A percentile compares a stretch with the other conserved stretches of the same genome.
Evolutionary conservation across 2,329 filamentous ascomycete genomes (phyloP).

Genomic region (Pyricularia grisea): DNA sequence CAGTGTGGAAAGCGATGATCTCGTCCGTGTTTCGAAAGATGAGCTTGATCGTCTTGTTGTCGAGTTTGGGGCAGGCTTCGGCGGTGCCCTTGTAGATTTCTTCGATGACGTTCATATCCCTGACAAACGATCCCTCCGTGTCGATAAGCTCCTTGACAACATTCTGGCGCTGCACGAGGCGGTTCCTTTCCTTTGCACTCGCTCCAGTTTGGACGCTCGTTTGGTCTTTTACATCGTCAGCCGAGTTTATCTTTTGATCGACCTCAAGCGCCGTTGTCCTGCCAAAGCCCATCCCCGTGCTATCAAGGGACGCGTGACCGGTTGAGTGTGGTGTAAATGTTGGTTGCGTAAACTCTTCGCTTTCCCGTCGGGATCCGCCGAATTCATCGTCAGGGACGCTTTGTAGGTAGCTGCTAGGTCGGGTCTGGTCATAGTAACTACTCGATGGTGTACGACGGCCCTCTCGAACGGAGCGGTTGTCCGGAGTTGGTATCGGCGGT

Average conservation of each 20-base stretch:
- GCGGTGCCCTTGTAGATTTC: constrained; percentile 97
- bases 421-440: constrained; percentile 31
- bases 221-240: constrained; percentile 1
- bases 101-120: constrained; percentile 94
- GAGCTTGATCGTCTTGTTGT: constrained; percentile 73
- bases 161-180: constrained; percentile 71
- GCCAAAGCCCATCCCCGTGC: constrained; percentile 19
- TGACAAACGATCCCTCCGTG: constrained; percentile 82
- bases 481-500: constrained; percentile 35
- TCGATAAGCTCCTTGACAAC: constrained; percentile 88
- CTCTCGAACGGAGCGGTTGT: constrained; percentile 19
- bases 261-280: not conserved
- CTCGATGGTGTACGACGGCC: constrained; percentile 23
- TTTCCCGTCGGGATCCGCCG: constrained; percentile 32
- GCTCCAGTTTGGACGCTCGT: constrained; percentile 20
- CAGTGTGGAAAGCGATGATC: constrained; percentile 76
- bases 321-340: constrained; percentile 35
- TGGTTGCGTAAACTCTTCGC: constrained; percentile 33
- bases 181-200: constrained; percentile 50
- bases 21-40: constrained; percentile 92
- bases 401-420: constrained; percentile 29
- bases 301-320: constrained; percentile 35
- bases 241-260: constrained; percentile 19
- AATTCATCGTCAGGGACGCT: constrained; percentile 31
- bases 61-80: constrained; percentile 69